Conservation (phyloP, 768 basidiomycete species). For the Thelephora ganbajun region DNA sequence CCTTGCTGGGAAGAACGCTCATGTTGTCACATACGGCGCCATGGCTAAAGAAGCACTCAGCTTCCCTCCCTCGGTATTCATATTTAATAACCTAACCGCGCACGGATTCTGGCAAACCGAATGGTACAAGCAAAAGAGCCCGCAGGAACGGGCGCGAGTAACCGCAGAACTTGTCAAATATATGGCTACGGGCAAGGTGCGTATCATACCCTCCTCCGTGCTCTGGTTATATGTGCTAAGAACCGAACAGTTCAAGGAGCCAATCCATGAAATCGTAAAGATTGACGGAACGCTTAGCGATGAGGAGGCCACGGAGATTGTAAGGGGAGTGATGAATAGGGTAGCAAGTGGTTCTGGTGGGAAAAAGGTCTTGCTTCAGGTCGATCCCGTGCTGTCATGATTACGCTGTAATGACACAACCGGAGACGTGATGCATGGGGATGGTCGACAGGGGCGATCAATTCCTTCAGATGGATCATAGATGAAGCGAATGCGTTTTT, state of each 20-base stretch:
- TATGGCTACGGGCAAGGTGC: slow-evolving; percentile 40
- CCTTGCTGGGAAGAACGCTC: slow-evolving; percentile 50
- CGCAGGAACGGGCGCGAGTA: slow-evolving; percentile 34
- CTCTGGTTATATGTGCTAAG: neutral
- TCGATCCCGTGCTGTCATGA: slow-evolving; percentile 13
- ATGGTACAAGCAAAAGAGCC: slow-evolving; percentile 44
- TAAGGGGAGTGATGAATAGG: slow-evolving; percentile 20
- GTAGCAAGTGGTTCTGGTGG: slow-evolving; percentile 25
- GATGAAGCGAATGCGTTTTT: too few relatives aligned
- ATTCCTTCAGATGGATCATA: too few relatives aligned
- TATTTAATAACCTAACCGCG: slow-evolving; percentile 70
- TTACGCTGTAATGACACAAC: slow-evolving; percentile 3
- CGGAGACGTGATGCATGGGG: slow-evolving; percentile 3
- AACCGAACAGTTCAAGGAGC: slow-evolving; percentile 40
- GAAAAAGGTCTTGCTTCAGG: slow-evolving; percentile 33
- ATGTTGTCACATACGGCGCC: slow-evolving; percentile 78
- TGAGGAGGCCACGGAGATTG: slow-evolving; percentile 17
- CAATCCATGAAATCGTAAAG: slow-evolving; percentile 54
- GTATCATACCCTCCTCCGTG: slow-evolving; percentile 3
- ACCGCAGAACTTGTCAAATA: slow-evolving; percentile 38
- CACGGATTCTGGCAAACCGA: slow-evolving; percentile 71
- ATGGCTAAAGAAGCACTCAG: slow-evolving; percentile 79
- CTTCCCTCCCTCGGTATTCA: slow-evolving; percentile 65
- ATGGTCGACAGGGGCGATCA: too few relatives aligned
- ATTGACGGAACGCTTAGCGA: slow-evolving; percentile 30